Evolutionary conservation across 164 flowering plant genomes (phyloP), one percentile per base, ranked within the genome.

Genomic region (Berberis vulgaris): DNA sequence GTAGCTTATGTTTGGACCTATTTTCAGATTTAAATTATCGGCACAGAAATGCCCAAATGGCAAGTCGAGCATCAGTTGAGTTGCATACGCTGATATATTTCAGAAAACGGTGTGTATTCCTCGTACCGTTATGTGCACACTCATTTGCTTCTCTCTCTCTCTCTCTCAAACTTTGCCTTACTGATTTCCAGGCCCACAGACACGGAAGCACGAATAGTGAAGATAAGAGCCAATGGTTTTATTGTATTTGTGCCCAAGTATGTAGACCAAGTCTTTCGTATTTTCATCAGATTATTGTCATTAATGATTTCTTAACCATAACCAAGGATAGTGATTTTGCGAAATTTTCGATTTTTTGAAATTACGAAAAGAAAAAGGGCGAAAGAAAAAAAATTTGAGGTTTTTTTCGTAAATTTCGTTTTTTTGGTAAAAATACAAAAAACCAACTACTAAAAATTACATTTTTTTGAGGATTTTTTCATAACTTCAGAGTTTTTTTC

Each of bases 1-100:
- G 50, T 5, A 5, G 5, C 7, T 47, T 5, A 47, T 44, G 62
- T 26, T 62, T 2, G 11, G 47, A 42, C 43, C 26, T 49, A 56
- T 61, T 41, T 75, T 43, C 85, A 94, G 99, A 94, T 85, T 73
- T 94, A 69, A 94, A 94, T 78, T 86, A 82, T 78, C 93, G 99
- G 47, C 99, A 94, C 69, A 86, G 95, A 67, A 94, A 94, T 81
- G 99, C 97, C 43, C 99, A 94, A 76, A 94, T 94, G 96, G 99
- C 99, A 7, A 71, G 99, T 52, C 80, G 99, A 61, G 88, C 91
- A 54, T 94, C 99, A 8, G 96, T 94, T 45, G 99, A 94, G 85
- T 91, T 94, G 62, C 97, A 94, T 71, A 94, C 99, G 7, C 79
- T 89, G 52, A 87, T 89, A 42, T 91, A 77, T 77, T 94, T 95